Evolutionary conservation across 2,329 filamentous ascomycete species (phyloP).

Genomic region (Alternaria gaisen): DNA sequence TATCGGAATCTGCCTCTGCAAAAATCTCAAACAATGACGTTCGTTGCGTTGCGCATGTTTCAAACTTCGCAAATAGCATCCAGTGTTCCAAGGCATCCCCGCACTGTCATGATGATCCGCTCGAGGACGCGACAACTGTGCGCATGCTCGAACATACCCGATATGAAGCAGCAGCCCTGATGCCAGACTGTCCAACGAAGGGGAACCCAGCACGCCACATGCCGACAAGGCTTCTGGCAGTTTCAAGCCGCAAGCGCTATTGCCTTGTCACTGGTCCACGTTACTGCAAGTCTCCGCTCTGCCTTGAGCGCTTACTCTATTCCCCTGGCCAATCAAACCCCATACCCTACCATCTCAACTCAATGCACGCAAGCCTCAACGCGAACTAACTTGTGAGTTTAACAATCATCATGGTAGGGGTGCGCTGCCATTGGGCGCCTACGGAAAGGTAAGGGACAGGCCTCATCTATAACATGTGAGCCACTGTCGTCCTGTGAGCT

Average conservation of each 20-base stretch:
- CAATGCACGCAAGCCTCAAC: slow-evolving; percentile 31
- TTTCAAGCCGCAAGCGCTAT: slow-evolving; percentile 45
- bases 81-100: slow-evolving; percentile 9
- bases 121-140: slow-evolving; percentile 11
- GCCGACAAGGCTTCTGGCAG: slow-evolving; percentile 12
- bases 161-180: slow-evolving; percentile 14
- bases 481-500: slow-evolving; percentile 29
- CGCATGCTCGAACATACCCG: slow-evolving; percentile 18
- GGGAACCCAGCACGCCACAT: slow-evolving; percentile 18
- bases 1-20: neutral
- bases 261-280: slow-evolving; percentile 37
- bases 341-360: slow-evolving; percentile 14
- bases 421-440: slow-evolving; percentile 31
- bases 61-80: slow-evolving; percentile 1
- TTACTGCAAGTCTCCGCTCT: slow-evolving; percentile 29
- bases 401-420: slow-evolving; percentile 25
- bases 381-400: slow-evolving; percentile 29
- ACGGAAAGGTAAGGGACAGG: slow-evolving; percentile 5
- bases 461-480: slow-evolving; percentile 32
- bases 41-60: slow-evolving; percentile 8
- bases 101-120: neutral
- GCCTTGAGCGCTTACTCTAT: slow-evolving; percentile 34
- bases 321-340: slow-evolving; percentile 26
- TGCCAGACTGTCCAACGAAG: slow-evolving; percentile 10
- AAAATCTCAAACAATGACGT: slow-evolving; percentile 2